Evolutionary conservation across 1,284 basidiomycete genomes (phyloP).

Genomic region (Ustilago loliicola): DNA sequence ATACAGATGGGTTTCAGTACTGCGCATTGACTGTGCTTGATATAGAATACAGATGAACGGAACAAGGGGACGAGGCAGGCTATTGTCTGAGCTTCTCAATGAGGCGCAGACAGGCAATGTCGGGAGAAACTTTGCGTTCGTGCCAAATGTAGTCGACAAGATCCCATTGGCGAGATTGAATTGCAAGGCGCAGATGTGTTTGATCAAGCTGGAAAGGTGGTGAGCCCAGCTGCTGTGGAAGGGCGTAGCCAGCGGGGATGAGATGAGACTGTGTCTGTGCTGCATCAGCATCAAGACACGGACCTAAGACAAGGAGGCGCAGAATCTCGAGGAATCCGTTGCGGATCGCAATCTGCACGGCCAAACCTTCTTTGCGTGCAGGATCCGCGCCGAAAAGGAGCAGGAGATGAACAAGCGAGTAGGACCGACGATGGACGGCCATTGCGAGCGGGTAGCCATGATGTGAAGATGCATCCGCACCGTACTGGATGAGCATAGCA

Average conservation of each 20-base stretch:
- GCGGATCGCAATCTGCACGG: conserved; percentile 40
- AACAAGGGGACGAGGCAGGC: too few relatives aligned
- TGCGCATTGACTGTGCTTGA: too few relatives aligned
- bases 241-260: background rate
- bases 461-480: conserved; percentile 37
- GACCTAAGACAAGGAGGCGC: conserved; percentile 25
- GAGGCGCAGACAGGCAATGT: conserved; percentile 37
- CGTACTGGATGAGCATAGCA: conserved; percentile 17
- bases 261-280: background rate
- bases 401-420: conserved; percentile 29
- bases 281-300: conserved; percentile 12
- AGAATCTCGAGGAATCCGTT: conserved; percentile 26
- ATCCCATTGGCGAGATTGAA: conserved; percentile 27
- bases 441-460: conserved; percentile 45
- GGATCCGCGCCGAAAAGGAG: conserved; percentile 39
- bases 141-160: conserved; percentile 50
- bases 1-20: too few relatives aligned
- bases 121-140: conserved; percentile 31
- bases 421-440: conserved; percentile 36
- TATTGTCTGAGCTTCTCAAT: conserved; percentile 32
- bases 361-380: conserved; percentile 32
- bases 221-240: conserved; percentile 3
- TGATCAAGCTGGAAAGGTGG: conserved; percentile 15
- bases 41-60: too few relatives aligned
- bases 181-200: conserved; percentile 27